Conservation (phyloP, 306 rosid genomes). For the Neltuma alba region DNA sequence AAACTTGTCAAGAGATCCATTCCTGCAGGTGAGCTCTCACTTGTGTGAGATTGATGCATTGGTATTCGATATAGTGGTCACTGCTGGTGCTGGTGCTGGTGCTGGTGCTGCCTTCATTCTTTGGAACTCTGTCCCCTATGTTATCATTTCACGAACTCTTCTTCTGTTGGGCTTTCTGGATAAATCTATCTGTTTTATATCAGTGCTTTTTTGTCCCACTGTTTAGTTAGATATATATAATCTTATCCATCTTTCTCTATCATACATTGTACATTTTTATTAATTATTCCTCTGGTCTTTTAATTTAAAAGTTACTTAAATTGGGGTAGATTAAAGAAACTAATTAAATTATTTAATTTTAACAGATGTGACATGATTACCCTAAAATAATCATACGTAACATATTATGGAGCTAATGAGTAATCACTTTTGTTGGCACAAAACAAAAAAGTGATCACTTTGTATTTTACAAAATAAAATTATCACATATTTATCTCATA, state of each 20-base stretch:
- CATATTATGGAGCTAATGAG: too few species aligned
- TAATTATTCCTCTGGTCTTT: too few species aligned
- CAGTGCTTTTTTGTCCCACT: not conserved
- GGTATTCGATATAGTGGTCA: conserved; percentile 3
- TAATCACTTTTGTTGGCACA: too few species aligned
- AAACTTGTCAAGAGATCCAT: conserved; percentile 66
- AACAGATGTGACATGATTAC: too few species aligned
- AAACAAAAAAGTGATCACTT: too few species aligned
- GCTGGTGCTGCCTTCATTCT: conserved; percentile 2
- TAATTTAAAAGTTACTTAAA: too few species aligned
- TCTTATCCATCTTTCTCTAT: not conserved
- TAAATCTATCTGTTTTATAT: conserved; percentile 1
- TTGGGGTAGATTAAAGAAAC: not conserved
- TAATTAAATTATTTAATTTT: too few species aligned
- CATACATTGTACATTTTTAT: too few species aligned
- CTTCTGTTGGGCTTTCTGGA: not conserved
- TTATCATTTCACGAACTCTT: not conserved
- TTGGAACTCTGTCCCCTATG: not conserved
- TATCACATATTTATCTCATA: too few species aligned
- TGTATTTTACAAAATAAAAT: too few species aligned
- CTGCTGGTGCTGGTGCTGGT: conserved; percentile 1
- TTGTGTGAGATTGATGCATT: conserved; percentile 39
- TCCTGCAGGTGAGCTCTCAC: conserved; percentile 67
- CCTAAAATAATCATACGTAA: too few species aligned
- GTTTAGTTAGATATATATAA: conserved; percentile 22